Evolutionary conservation across 495 filamentous ascomycete species (phyloP).

Genomic region (Aspergillus kassunensis): DNA sequence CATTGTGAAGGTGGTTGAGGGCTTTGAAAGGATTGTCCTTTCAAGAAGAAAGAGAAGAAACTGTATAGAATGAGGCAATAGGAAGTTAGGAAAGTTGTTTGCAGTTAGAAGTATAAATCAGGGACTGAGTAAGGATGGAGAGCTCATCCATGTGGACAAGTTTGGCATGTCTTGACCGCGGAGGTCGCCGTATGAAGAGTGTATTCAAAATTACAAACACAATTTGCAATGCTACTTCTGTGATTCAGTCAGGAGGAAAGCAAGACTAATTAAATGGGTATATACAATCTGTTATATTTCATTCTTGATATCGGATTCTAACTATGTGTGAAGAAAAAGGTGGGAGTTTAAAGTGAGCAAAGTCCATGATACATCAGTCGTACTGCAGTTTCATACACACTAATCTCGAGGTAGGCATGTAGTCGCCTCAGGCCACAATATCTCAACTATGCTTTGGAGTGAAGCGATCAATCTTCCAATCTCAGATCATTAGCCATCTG

Average conservation of each 20-base stretch:
- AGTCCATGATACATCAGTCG: no score
- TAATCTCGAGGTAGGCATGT: no score
- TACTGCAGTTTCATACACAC: no score
- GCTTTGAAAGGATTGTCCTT: no score
- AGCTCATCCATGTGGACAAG: background rate
- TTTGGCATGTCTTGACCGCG: background rate
- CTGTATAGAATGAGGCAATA: background rate
- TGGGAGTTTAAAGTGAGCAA: no score
- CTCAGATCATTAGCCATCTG: background rate
- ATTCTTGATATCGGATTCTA: no score
- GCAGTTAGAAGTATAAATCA: constrained; percentile 2
- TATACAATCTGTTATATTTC: no score
- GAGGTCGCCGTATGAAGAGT: background rate
- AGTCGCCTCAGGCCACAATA: constrained; percentile 3
- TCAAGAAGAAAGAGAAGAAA: background rate
- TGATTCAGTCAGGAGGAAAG: no score
- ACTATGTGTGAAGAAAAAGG: no score
- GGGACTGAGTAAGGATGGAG: background rate
- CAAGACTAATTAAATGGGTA: no score
- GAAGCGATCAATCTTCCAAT: background rate
- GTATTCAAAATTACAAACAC: background rate
- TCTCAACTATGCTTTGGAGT: background rate
- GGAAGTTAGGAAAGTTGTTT: background rate
- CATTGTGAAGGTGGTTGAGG: constrained; percentile 51
- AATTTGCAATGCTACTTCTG: no score